phyloP scores from a whole-genome alignment of 192 early-diverging fungal genomes.

The Linnemannia elongata region DNA sequence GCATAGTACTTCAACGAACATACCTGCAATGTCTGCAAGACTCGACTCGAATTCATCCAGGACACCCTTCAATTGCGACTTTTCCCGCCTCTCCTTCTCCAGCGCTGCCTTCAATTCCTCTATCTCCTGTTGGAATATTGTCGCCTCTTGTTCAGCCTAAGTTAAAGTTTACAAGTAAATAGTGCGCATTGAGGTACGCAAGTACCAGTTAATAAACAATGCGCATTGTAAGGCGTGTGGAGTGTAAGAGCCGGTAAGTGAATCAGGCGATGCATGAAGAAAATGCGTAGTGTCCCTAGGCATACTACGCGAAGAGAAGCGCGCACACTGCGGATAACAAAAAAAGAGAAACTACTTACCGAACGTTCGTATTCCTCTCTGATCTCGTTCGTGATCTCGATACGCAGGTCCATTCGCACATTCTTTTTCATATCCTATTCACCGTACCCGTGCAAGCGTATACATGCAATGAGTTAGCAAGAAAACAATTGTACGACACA shows the following conservation, averaged over 20 bases:
- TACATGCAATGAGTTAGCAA: too few species aligned
- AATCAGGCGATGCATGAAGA: not conserved
- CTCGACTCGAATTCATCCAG: conserved; percentile 53
- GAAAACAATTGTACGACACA: too few species aligned
- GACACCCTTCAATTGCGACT: conserved; percentile 34
- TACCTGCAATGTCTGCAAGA: conserved; percentile 54
- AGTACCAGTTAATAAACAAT: too few species aligned
- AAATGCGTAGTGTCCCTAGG: not conserved
- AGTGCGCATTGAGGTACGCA: not conserved
- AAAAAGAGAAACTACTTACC: conserved; percentile 14
- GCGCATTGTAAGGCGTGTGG: not conserved
- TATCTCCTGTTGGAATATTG: conserved; percentile 46
- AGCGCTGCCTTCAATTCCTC: conserved; percentile 36
- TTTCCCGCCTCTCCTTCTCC: conserved; percentile 41
- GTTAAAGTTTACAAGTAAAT: not conserved
- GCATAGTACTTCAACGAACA: not conserved
- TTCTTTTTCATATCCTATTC: conserved; percentile 57
- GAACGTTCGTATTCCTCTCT: conserved; percentile 53
- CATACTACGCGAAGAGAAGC: not conserved
- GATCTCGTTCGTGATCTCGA: conserved; percentile 56
- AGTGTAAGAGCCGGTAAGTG: not conserved
- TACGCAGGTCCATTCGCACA: conserved; percentile 51
- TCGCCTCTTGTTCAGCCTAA: conserved; percentile 54
- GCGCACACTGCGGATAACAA: not conserved
- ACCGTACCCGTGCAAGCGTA: not conserved